Percentiles rank a stretch among this genome's conserved stretches.
phyloP scores from a whole-genome alignment of 306 rosid species.

The Castanea mollissima region DNA sequence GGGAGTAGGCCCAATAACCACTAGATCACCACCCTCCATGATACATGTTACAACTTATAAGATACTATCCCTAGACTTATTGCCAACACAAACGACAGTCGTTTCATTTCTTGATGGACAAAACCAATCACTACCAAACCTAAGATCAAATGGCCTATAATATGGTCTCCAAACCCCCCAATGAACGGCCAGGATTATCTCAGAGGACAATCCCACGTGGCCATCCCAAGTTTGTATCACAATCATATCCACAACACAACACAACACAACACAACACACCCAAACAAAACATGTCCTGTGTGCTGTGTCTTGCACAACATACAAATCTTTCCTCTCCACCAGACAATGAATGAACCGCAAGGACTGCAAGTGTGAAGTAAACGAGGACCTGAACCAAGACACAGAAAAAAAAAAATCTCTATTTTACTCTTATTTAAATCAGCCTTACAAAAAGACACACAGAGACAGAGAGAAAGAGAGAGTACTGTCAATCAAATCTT shows the following conservation, averaged over 20 bases:
- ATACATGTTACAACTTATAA: too few species aligned
- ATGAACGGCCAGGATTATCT: not conserved
- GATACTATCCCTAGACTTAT: too few species aligned
- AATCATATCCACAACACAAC: not conserved
- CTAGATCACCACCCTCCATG: too few species aligned
- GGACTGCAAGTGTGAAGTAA: slow-evolving; percentile 1
- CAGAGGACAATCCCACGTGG: too few species aligned
- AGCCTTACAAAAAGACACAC: not conserved
- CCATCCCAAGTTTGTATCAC: not conserved
- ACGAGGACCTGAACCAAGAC: slow-evolving; percentile 27
- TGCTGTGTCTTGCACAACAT: not conserved
- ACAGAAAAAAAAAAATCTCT: not conserved
- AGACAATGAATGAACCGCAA: not conserved
- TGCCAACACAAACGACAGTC: too few species aligned
- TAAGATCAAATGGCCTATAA: not conserved
- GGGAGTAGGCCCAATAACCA: too few species aligned
- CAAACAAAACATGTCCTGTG: not conserved
- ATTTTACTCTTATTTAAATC: not conserved
- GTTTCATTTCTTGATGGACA: too few species aligned
- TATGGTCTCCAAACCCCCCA: not conserved
- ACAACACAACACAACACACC: not conserved
- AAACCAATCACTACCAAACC: too few species aligned
- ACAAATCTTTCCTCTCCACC: not conserved
- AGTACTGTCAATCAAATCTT: slow-evolving; percentile 38
- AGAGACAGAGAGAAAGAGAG: slow-evolving; percentile 8